Conservation (phyloP, 148 eudicot genomes). For the Fallopia convolvulus region DNA sequence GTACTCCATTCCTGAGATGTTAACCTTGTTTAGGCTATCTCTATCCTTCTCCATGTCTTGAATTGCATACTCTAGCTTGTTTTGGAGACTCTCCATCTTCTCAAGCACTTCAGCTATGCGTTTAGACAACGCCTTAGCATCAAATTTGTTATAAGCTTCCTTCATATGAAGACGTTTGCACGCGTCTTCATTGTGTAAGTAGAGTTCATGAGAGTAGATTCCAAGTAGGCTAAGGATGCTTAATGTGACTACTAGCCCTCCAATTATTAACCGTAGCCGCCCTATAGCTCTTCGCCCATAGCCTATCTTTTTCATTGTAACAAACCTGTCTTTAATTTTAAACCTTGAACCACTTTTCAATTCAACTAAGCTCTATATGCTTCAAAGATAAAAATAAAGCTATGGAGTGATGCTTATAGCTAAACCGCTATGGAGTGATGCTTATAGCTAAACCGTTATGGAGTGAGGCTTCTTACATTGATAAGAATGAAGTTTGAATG, state of each 20-base stretch:
- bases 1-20: slow-evolving; percentile 29
- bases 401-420: too few relatives aligned
- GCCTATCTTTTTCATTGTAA: background rate
- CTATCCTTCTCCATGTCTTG: background rate
- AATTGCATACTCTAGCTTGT: slow-evolving; percentile 37
- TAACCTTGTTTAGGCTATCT: background rate
- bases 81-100: slow-evolving; percentile 67
- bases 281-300: background rate
- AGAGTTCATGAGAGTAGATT: slow-evolving; percentile 69
- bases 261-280: slow-evolving; percentile 50
- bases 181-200: slow-evolving; percentile 53
- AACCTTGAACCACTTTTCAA: too few relatives aligned
- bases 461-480: background rate
- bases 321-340: background rate
- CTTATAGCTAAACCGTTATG: too few relatives aligned
- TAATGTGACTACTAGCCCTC: slow-evolving; percentile 60
- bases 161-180: slow-evolving; percentile 55
- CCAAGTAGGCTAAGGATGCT: slow-evolving; percentile 58
- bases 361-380: too few relatives aligned
- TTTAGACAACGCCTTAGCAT: slow-evolving; percentile 42
- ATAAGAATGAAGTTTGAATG: background rate
- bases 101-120: slow-evolving; percentile 74
- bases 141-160: slow-evolving; percentile 28
- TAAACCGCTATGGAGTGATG: too few relatives aligned
- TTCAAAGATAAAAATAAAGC: too few relatives aligned